These are phyloP conservation scores for Fusarium sp. DNA, from an alignment of 2,329 filamentous ascomycete genomes.

Conservation along the genomic window DNA sequence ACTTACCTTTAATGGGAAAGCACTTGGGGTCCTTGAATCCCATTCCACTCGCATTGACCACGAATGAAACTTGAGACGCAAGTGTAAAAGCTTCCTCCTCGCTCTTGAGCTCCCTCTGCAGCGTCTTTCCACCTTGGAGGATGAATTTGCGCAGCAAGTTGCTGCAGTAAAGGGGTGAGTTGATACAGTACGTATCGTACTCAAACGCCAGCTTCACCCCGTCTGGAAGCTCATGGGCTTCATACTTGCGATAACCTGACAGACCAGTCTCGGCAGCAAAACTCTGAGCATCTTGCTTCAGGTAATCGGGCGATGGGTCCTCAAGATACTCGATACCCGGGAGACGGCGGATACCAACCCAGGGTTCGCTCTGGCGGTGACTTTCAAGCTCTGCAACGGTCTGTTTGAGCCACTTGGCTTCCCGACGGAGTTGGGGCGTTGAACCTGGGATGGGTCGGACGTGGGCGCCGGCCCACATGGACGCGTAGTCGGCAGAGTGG, in stretches of 20 bases:
- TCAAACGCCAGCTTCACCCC: slow-evolving; percentile 60
- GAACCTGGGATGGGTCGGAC: slow-evolving; percentile 62
- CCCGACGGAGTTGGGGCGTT: slow-evolving; percentile 47
- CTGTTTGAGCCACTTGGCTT: slow-evolving; percentile 48
- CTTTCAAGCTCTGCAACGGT: slow-evolving; percentile 43
- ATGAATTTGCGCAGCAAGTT: slow-evolving; percentile 49
- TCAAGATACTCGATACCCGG: slow-evolving; percentile 66
- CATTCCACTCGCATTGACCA: slow-evolving; percentile 50
- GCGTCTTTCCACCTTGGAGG: slow-evolving; percentile 45
- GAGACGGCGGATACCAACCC: slow-evolving; percentile 61
- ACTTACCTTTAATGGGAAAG: slow-evolving; percentile 50
- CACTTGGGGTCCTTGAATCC: slow-evolving; percentile 49
- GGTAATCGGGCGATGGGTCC: slow-evolving; percentile 55
- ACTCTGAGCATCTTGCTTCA: slow-evolving; percentile 40
- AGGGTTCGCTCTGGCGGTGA: slow-evolving; percentile 41
- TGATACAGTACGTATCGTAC: slow-evolving; percentile 67
- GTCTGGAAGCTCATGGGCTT: slow-evolving; percentile 53
- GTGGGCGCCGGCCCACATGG: slow-evolving; percentile 69
- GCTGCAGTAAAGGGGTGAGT: slow-evolving; percentile 65
- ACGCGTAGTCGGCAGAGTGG: slow-evolving; percentile 61
- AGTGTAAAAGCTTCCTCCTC: slow-evolving; percentile 49
- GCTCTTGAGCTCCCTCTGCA: slow-evolving; percentile 44
- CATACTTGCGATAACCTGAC: slow-evolving; percentile 45
- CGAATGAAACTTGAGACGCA: slow-evolving; percentile 37
- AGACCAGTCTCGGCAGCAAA: slow-evolving; percentile 48